Conservation (phyloP, 257 asterid species). For the Penstemon newberryi region DNA sequence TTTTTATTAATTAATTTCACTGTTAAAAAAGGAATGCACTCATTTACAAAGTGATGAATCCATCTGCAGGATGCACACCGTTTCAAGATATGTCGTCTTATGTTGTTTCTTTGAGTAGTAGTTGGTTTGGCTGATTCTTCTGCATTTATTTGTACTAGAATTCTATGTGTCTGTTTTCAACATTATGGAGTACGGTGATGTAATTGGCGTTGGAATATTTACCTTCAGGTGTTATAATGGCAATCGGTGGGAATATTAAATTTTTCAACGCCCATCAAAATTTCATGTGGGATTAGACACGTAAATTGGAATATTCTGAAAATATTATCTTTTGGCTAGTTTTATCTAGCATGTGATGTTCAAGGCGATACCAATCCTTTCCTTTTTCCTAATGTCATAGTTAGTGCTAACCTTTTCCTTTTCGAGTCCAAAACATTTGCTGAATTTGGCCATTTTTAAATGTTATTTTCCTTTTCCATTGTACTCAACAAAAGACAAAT, state of each 20-base stretch:
- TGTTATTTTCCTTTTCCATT: constrained; percentile 4
- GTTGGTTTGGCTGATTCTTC: constrained; percentile 1
- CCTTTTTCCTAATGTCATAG: not conserved
- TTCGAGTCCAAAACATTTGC: not conserved
- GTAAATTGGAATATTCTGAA: not conserved
- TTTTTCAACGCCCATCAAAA: not conserved
- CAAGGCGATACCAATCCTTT: no score
- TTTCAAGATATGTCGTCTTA: no score
- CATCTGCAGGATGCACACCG: no score
- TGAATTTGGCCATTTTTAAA: not conserved
- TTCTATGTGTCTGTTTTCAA: not conserved
- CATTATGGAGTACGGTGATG: not conserved
- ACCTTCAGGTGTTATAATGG: not conserved
- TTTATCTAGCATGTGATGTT: no score
- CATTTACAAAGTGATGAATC: no score
- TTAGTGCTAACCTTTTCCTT: not conserved
- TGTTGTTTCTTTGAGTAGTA: not conserved
- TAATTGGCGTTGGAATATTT: not conserved
- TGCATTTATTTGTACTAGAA: not conserved
- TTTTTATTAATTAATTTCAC: no score
- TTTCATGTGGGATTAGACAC: not conserved
- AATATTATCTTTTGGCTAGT: constrained; percentile 1
- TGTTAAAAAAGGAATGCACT: no score
- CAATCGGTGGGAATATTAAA: not conserved
- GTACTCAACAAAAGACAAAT: not conserved